These are phyloP conservation scores for Paspalum vaginatum DNA, from an alignment of 176 grass and related monocot genomes.

Conservation along the genomic window DNA sequence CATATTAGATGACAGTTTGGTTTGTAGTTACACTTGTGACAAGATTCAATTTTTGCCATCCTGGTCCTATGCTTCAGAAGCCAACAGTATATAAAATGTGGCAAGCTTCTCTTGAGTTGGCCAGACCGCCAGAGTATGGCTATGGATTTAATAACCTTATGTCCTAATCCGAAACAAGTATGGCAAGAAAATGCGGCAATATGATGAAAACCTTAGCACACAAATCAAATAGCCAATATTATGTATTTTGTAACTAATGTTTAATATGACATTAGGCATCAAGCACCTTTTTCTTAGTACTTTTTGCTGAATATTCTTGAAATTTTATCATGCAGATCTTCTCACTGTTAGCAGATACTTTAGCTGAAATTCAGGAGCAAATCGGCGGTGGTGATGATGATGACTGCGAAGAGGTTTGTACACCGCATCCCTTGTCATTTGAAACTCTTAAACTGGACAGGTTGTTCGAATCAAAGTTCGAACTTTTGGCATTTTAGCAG, in stretches of 20 bases:
- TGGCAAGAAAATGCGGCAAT: background rate
- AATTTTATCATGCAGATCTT: constrained; percentile 77
- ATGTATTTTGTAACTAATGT: constrained; percentile 7
- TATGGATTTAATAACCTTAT: background rate
- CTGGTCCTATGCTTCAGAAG: background rate
- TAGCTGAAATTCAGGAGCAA: constrained; percentile 89
- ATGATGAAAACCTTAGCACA: background rate
- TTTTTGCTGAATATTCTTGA: constrained; percentile 7
- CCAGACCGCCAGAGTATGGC: background rate
- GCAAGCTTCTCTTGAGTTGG: background rate
- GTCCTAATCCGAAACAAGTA: background rate
- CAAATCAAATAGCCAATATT: background rate
- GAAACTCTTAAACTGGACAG: background rate
- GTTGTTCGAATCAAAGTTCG: background rate
- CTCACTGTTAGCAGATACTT: constrained; percentile 74
- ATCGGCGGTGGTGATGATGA: constrained; percentile 59
- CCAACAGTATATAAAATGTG: background rate
- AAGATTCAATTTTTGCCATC: background rate
- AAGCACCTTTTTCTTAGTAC: constrained; percentile 2
- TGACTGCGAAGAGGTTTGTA: constrained; percentile 57
- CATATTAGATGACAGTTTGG: background rate
- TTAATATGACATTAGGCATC: background rate
- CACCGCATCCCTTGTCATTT: constrained; percentile 11
- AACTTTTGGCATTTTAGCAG: constrained; percentile 54
- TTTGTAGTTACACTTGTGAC: background rate